These are phyloP conservation scores for Myriosclerotinia scirpicola DNA, from an alignment of 2,329 filamentous ascomycete genomes.

Conservation along the genomic window DNA sequence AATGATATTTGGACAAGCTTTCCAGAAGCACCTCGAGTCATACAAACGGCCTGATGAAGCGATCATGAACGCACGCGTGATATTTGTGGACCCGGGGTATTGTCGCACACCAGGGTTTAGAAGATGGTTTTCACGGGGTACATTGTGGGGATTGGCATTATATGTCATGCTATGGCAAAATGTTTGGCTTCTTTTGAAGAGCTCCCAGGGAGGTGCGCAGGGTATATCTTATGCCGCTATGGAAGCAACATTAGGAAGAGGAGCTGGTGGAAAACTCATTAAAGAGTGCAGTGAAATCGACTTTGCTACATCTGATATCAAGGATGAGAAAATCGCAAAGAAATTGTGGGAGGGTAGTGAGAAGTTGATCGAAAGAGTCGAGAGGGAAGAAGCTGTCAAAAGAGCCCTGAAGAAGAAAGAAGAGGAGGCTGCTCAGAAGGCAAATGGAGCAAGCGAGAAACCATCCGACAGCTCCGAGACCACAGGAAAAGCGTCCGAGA, in stretches of 20 bases:
- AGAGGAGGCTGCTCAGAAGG: slow-evolving; percentile 41
- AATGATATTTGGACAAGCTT: slow-evolving; percentile 85
- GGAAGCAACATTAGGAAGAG: slow-evolving; percentile 69
- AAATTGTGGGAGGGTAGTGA: slow-evolving; percentile 89
- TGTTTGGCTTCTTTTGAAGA: slow-evolving; percentile 88
- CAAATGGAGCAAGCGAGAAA: slow-evolving; percentile 29
- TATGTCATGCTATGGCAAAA: slow-evolving; percentile 79
- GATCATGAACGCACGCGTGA: slow-evolving; percentile 78
- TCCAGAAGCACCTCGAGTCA: slow-evolving; percentile 85
- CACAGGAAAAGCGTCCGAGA: slow-evolving; percentile 40
- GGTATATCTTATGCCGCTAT: slow-evolving; percentile 83
- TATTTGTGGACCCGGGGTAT: slow-evolving; percentile 85
- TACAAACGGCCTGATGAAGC: slow-evolving; percentile 82
- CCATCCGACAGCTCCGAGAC: slow-evolving; percentile 40
- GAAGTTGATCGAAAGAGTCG: slow-evolving; percentile 74
- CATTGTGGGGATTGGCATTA: slow-evolving; percentile 72
- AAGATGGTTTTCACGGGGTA: slow-evolving; percentile 82
- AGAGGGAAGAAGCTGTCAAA: slow-evolving; percentile 73
- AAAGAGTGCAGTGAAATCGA: slow-evolving; percentile 85
- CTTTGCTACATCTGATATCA: slow-evolving; percentile 69
- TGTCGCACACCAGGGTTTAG: slow-evolving; percentile 83
- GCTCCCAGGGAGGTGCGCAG: slow-evolving; percentile 78
- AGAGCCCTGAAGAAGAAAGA: slow-evolving; percentile 43
- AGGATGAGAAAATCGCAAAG: slow-evolving; percentile 77
- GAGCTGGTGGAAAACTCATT: slow-evolving; percentile 67